phyloP scores from a whole-genome alignment of 306 rosid species.

The Cicer chorassanicum region DNA sequence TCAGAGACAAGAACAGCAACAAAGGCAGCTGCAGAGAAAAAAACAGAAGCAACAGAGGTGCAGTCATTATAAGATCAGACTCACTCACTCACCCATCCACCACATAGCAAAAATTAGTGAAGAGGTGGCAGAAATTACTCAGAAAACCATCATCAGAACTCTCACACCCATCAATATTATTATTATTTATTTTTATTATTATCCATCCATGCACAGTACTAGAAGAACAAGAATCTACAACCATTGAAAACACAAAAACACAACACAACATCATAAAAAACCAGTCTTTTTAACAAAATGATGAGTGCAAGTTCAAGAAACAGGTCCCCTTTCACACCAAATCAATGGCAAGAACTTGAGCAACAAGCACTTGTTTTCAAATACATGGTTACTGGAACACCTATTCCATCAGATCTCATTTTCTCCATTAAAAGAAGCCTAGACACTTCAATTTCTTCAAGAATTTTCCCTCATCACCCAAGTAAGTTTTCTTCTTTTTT shows the following conservation, averaged over 20 bases:
- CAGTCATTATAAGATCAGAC: constrained; percentile 85
- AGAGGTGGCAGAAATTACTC: constrained; percentile 52
- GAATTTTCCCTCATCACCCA: constrained; percentile 84
- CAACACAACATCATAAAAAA: background rate
- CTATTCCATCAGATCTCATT: constrained; percentile 89
- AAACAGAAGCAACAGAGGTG: constrained; percentile 71
- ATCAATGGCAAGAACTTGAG: constrained; percentile 98
- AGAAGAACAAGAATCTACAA: constrained; percentile 51
- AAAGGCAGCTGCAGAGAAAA: constrained; percentile 65
- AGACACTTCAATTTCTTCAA: constrained; percentile 73
- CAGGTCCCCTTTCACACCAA: constrained; percentile 80
- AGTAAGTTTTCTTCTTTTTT: constrained; percentile 47
- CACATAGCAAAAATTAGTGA: constrained; percentile 45
- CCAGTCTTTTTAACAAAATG: constrained; percentile 36
- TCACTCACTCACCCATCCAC: constrained; percentile 56
- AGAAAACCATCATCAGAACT: constrained; percentile 52
- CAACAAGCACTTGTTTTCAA: constrained; percentile 96
- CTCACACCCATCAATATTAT: constrained; percentile 34
- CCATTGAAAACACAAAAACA: constrained; percentile 33
- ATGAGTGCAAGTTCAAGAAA: constrained; percentile 61
- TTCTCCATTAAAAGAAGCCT: constrained; percentile 81
- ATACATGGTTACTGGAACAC: constrained; percentile 87
- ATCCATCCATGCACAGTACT: constrained; percentile 62
- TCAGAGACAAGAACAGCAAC: constrained; percentile 73
- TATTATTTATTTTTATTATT: constrained; percentile 39